These are phyloP conservation scores for Apiospora saccharicola DNA, from an alignment of 2,329 filamentous ascomycete species.

Conservation along the genomic window DNA sequence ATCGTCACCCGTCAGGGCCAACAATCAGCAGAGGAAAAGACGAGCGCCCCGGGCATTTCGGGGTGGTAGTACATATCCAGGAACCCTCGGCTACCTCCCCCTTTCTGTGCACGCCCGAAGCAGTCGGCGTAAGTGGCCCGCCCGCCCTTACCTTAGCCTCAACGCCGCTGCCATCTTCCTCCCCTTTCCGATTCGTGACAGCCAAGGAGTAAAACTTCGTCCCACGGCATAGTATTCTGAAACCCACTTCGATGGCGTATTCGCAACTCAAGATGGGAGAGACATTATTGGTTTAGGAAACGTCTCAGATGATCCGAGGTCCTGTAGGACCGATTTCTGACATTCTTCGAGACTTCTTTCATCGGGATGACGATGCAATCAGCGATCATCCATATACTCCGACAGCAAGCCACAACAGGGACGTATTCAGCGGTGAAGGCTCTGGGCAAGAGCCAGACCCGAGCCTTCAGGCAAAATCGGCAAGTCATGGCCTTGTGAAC, in stretches of 20 bases:
- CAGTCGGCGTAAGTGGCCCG: not conserved
- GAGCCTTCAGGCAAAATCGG: not conserved
- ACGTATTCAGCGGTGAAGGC: not conserved
- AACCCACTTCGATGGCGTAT: not conserved
- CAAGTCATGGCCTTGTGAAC: not conserved
- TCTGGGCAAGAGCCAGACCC: not conserved
- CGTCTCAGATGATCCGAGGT: not conserved
- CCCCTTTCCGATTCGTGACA: conserved; percentile 11
- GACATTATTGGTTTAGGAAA: not conserved
- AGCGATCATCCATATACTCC: not conserved
- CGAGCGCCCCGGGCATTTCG: not conserved
- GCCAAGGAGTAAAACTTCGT: not conserved
- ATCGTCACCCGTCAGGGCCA: conserved; percentile 5
- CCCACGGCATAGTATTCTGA: not conserved
- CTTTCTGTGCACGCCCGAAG: not conserved
- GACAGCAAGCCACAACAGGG: not conserved
- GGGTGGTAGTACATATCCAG: conserved; percentile 3
- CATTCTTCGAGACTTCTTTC: not conserved
- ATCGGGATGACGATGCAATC: not conserved
- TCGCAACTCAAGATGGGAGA: not conserved
- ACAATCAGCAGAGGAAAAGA: not conserved
- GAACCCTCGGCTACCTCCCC: not conserved
- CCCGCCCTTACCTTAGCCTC: conserved; percentile 1
- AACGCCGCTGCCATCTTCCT: not conserved
- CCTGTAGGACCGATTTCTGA: not conserved